Percentiles rank a stretch among this genome's conserved stretches.
Conservation (phyloP, 805 yeast genomes). For the Candida schatavii region DNA sequence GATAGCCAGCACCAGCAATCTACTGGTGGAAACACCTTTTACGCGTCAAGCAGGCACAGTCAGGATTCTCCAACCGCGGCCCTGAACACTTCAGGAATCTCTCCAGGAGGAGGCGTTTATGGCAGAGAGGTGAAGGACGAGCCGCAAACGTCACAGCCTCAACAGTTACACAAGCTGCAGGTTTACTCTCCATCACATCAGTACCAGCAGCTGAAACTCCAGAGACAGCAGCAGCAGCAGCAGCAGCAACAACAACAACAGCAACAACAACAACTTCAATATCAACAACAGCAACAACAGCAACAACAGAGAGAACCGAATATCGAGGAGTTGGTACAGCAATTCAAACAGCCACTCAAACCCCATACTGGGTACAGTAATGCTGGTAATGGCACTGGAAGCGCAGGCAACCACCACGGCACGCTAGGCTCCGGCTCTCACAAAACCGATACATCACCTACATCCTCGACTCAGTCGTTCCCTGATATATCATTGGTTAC, state of each 20-base stretch:
- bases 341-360: slow-evolving; percentile 19
- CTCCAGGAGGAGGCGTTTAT: slow-evolving; percentile 26
- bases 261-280: slow-evolving; percentile 4
- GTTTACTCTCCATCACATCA: background rate
- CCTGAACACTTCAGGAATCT: slow-evolving; percentile 22
- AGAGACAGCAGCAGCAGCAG: slow-evolving; percentile 2
- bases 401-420: background rate
- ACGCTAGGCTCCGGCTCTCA: background rate
- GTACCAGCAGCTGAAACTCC: slow-evolving; percentile 5
- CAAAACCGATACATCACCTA: slow-evolving; percentile 29
- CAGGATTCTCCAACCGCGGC: slow-evolving; percentile 14
- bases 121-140: slow-evolving; percentile 9
- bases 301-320: slow-evolving; percentile 12
- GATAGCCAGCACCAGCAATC: slow-evolving; percentile 18
- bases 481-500: slow-evolving; percentile 57
- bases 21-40: slow-evolving; percentile 18
- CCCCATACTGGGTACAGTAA: too few relatives aligned
- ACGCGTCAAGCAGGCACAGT: slow-evolving; percentile 8
- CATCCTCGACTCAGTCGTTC: slow-evolving; percentile 38
- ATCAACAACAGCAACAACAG: background rate
- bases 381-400: background rate
- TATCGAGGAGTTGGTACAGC: slow-evolving; percentile 33
- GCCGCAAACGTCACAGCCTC: background rate
- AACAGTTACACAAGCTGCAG: background rate
- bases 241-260: slow-evolving; percentile 2